phyloP scores from a whole-genome alignment of 768 basidiomycete genomes.

The Daedalea quercina region DNA sequence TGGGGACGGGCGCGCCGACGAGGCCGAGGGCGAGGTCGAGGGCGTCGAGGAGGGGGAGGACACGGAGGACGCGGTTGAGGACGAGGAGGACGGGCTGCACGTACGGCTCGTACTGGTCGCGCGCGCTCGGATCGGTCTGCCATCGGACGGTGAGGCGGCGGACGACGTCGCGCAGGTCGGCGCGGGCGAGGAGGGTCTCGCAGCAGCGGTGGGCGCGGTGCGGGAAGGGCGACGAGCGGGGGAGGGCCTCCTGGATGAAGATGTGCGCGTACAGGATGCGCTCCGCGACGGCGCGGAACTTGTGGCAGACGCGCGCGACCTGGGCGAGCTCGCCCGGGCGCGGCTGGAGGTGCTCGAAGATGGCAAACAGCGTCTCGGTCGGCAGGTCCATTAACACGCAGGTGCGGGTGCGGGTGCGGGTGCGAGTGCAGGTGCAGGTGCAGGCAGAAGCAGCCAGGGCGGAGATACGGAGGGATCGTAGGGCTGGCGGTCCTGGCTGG shows the following conservation, averaged over 20 bases:
- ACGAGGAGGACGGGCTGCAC: slow-evolving; percentile 16
- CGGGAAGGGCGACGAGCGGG: slow-evolving; percentile 30
- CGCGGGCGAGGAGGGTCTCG: slow-evolving; percentile 38
- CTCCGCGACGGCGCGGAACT: slow-evolving; percentile 43
- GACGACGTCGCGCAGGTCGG: slow-evolving; percentile 39
- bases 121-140: slow-evolving; percentile 34
- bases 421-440: no score
- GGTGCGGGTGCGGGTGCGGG: neutral
- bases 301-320: slow-evolving; percentile 38
- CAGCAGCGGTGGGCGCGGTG: slow-evolving; percentile 44
- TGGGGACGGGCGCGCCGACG: slow-evolving; percentile 30
- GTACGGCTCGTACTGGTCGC: slow-evolving; percentile 18
- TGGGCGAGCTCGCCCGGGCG: slow-evolving; percentile 26
- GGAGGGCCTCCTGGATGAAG: slow-evolving; percentile 40
- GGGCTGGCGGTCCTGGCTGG: no score
- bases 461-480: no score
- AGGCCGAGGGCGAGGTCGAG: slow-evolving; percentile 53
- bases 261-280: slow-evolving; percentile 51
- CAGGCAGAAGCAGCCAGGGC: no score
- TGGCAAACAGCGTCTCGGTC: slow-evolving; percentile 48
- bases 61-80: slow-evolving; percentile 33
- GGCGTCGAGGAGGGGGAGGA: slow-evolving; percentile 40
- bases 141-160: slow-evolving; percentile 48
- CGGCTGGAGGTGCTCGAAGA: slow-evolving; percentile 32
- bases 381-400: slow-evolving; percentile 28